Evolutionary conservation across 768 basidiomycete species (phyloP).

Genomic region (Paxillus involutus): DNA sequence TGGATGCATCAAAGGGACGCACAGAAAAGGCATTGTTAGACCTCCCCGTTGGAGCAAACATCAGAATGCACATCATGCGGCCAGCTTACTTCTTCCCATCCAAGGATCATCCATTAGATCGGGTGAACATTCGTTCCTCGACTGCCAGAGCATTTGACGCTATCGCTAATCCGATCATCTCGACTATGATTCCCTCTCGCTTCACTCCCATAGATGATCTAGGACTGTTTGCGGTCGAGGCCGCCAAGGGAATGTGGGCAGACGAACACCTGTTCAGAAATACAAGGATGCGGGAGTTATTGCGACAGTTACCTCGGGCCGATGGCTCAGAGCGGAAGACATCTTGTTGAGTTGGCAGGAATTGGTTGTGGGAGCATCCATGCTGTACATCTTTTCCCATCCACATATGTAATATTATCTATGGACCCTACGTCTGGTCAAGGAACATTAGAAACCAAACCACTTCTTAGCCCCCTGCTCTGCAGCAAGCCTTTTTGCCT

Average conservation of each 20-base stretch:
- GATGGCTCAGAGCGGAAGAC: not conserved
- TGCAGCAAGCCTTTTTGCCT: slow-evolving; percentile 66
- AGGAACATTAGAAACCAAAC: slow-evolving; percentile 50
- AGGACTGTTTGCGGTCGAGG: slow-evolving; percentile 14
- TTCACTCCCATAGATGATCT: slow-evolving; percentile 20
- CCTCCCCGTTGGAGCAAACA: slow-evolving; percentile 17
- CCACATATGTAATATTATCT: too few species aligned
- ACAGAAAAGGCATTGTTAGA: slow-evolving; percentile 31
- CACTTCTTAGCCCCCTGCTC: slow-evolving; percentile 65
- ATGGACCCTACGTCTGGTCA: too few species aligned
- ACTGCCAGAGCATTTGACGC: slow-evolving; percentile 14
- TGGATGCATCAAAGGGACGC: slow-evolving; percentile 20
- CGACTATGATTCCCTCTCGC: slow-evolving; percentile 15
- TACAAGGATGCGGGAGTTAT: slow-evolving; percentile 2
- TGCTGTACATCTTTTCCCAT: not conserved
- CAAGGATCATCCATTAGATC: slow-evolving; percentile 25
- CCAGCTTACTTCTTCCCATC: slow-evolving; percentile 37
- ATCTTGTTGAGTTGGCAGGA: not conserved
- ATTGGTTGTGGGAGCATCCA: not conserved
- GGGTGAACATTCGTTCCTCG: slow-evolving; percentile 23
- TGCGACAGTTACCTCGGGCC: not conserved
- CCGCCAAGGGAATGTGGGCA: slow-evolving; percentile 18
- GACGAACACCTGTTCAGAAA: slow-evolving; percentile 25
- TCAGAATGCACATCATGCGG: slow-evolving; percentile 29
- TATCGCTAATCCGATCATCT: slow-evolving; percentile 12